phyloP scores from a whole-genome alignment of 257 asterid species.

The Fraxinus excelsior region DNA sequence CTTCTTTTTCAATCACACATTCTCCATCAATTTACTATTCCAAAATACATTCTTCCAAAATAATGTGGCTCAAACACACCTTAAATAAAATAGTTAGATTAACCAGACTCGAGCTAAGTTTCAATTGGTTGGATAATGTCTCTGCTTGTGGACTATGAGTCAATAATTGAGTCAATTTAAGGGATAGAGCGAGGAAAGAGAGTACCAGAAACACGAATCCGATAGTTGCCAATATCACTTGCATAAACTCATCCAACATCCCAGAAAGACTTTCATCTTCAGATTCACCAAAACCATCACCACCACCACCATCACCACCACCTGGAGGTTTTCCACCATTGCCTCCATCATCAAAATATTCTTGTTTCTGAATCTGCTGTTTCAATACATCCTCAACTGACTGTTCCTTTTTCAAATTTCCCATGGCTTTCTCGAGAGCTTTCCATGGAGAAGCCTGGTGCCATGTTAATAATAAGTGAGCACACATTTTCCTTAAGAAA shows the following conservation, averaged over 20 bases:
- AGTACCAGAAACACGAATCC: constrained; percentile 72
- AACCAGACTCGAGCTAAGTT: neutral
- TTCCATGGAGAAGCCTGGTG: constrained; percentile 72
- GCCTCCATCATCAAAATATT: constrained; percentile 63
- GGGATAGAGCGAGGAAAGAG: constrained; percentile 12
- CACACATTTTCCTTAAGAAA: constrained; percentile 6
- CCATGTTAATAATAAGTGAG: constrained; percentile 14
- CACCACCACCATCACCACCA: constrained; percentile 57
- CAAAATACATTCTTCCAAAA: too few species aligned
- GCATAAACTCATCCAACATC: constrained; percentile 51
- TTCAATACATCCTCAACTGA: constrained; percentile 69
- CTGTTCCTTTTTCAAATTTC: constrained; percentile 54
- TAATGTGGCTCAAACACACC: too few species aligned
- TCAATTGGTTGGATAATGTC: neutral
- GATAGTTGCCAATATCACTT: constrained; percentile 54
- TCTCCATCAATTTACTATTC: too few species aligned
- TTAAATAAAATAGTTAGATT: neutral
- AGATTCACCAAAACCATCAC: constrained; percentile 49
- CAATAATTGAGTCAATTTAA: neutral
- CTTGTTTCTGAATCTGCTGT: constrained; percentile 79
- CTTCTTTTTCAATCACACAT: too few species aligned
- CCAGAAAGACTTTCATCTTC: constrained; percentile 47
- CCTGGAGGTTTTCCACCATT: constrained; percentile 48
- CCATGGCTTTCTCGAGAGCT: constrained; percentile 58
- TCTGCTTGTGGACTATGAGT: neutral